Evolutionary conservation across 2,329 filamentous ascomycete species (phyloP).

Genomic region (Ilyonectria mors-panacis): DNA sequence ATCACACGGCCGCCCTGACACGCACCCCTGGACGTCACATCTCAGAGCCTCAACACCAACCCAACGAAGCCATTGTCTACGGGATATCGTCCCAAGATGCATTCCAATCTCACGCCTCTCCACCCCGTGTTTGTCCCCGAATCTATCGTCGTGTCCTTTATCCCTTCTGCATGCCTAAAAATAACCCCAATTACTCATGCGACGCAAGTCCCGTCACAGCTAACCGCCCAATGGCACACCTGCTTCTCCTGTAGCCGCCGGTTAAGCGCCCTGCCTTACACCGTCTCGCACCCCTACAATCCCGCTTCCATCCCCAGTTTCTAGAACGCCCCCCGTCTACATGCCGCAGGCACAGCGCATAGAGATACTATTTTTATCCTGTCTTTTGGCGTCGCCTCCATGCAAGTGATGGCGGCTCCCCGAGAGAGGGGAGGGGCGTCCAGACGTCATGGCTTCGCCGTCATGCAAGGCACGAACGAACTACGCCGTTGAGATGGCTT

Average conservation of each 20-base stretch:
- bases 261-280: constrained; percentile 45
- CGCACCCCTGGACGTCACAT: constrained; percentile 30
- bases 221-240: constrained; percentile 35
- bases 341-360: constrained; percentile 12
- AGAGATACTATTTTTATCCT: constrained; percentile 12
- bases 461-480: constrained; percentile 22
- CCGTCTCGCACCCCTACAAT: constrained; percentile 26
- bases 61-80: background rate
- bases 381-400: background rate
- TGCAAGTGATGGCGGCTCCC: constrained; percentile 12
- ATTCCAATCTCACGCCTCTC: background rate
- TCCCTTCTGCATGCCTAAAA: constrained; percentile 30
- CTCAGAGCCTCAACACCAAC: constrained; percentile 48
- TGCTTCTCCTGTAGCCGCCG: constrained; percentile 39
- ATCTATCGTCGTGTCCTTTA: background rate
- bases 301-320: constrained; percentile 27
- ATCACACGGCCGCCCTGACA: constrained; percentile 29
- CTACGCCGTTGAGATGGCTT: constrained; percentile 12
- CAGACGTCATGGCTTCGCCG: constrained; percentile 13
- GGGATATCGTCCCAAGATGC: background rate
- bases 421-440: background rate
- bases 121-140: background rate
- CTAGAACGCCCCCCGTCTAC: constrained; percentile 32
- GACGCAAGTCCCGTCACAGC: constrained; percentile 24
- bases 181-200: constrained; percentile 17